A percentile compares a stretch with the other conserved stretches of the same genome.
phyloP scores from a whole-genome alignment of 2,329 filamentous ascomycete genomes.

The Ophiostoma montium region DNA sequence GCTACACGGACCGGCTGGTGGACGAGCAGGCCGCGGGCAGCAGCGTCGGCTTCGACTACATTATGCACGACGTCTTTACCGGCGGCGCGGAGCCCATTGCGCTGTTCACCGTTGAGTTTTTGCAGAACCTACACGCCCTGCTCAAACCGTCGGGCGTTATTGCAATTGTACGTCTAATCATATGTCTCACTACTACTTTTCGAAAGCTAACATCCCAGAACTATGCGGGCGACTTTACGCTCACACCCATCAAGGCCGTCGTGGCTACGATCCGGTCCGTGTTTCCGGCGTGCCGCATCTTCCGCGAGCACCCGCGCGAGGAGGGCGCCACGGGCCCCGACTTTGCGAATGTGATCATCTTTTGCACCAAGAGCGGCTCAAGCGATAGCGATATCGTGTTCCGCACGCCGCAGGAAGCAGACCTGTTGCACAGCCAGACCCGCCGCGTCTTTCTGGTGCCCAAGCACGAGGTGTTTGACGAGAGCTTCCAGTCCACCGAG shows the following conservation, averaged over 20 bases:
- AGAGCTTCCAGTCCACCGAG: slow-evolving; percentile 30
- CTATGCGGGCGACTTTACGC: slow-evolving; percentile 77
- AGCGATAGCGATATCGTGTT: slow-evolving; percentile 31
- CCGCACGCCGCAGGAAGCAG: slow-evolving; percentile 45
- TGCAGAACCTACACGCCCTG: slow-evolving; percentile 54
- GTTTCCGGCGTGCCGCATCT: slow-evolving; percentile 84
- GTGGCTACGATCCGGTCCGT: slow-evolving; percentile 68
- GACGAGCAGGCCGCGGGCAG: slow-evolving; percentile 14
- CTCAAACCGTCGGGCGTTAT: slow-evolving; percentile 69
- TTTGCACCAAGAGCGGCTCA: slow-evolving; percentile 60
- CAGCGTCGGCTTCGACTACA: slow-evolving; percentile 61
- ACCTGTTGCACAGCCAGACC: slow-evolving; percentile 59
- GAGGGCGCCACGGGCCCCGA: slow-evolving; percentile 40
- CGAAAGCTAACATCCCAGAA: slow-evolving; percentile 47
- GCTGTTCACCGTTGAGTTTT: slow-evolving; percentile 78
- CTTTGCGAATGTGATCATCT: slow-evolving; percentile 94
- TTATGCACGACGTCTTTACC: slow-evolving; percentile 95
- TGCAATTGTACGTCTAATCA: slow-evolving; percentile 56
- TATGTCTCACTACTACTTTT: neutral
- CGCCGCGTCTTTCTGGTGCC: slow-evolving; percentile 59
- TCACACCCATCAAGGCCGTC: slow-evolving; percentile 63
- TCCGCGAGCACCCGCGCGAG: slow-evolving; percentile 57
- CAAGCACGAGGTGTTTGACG: slow-evolving; percentile 49
- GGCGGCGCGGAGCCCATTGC: slow-evolving; percentile 82
- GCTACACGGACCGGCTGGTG: slow-evolving; percentile 40